Base-by-base conservation (phyloP, 495 filamentous ascomycete genomes). In the Astrocystis sublimbata region DNA sequence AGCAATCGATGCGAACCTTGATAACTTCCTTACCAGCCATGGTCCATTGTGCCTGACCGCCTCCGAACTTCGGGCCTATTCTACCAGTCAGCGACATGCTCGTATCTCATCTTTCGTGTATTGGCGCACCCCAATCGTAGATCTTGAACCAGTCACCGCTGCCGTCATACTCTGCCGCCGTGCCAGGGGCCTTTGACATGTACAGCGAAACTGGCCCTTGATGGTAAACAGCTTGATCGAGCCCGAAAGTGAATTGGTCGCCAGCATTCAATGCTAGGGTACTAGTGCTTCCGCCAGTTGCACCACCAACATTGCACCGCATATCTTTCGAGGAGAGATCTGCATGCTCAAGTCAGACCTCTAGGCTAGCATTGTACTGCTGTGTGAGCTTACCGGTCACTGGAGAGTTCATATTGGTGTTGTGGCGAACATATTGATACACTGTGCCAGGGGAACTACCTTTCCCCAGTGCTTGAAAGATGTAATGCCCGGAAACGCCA, bases 321-420 rank as follows among this genome's bases (percentile, higher is more conserved):
- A 88, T 75, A 49, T 86, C 81, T 6, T 68, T 73, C 8, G 78
- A 81, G 4, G 80, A 64, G 0, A 86, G 74, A 61, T 81, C 69
- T 73, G 28, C 17, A 58, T 36, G 7, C 38, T 28, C 7, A 54
- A 15, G 60, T 55, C 46, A 43, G 24, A 19, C 23, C 52, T 58
- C 12, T 52, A 10, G 15, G 47, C 12, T 23, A 52, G 17, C 4
- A 35, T 52, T 13, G 30, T 19, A 10, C 19, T 31, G 3, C 13
- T 33, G 30, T 33, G 13, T 23, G 23, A 33, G 64, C 69, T 24
- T 56, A 71, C 69, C 76, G 23, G 78, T 81, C 9, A 86, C 84
- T 7, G 83, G 84, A 26, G 81, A 84, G 73, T 87, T 87, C 66
- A 80, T 73, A 77, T 84, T 86, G 55, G 73, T 78, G 74, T 84